phyloP scores from a whole-genome alignment of 2,329 filamentous ascomycete genomes.

The Phyllosticta capitalensis region DNA sequence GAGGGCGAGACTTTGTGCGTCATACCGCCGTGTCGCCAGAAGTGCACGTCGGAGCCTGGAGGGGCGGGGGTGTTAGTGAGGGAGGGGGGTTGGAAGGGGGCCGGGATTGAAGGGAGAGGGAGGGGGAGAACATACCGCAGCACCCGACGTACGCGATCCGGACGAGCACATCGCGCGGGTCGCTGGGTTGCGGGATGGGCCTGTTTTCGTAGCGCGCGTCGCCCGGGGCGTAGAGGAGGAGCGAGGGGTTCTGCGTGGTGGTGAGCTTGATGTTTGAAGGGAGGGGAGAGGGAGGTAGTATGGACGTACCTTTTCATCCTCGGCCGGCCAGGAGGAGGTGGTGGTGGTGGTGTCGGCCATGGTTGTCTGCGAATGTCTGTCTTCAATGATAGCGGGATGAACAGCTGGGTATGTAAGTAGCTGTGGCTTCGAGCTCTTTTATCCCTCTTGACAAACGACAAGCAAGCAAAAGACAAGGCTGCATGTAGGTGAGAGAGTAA shows the following conservation, averaged over 20 bases:
- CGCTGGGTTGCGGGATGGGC: conserved; percentile 26
- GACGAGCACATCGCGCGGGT: conserved; percentile 33
- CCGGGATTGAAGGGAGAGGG: too few relatives aligned
- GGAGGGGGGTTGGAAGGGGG: conserved; percentile 7
- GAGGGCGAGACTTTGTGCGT: conserved; percentile 3
- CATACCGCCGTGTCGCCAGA: conserved; percentile 10
- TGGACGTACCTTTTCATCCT: conserved; percentile 4
- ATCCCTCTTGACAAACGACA: neutral
- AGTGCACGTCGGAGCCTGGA: conserved; percentile 9
- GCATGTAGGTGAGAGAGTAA: too few relatives aligned
- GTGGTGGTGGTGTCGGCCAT: neutral
- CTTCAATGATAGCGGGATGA: too few relatives aligned
- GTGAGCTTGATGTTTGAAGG: neutral
- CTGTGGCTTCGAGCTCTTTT: too few relatives aligned
- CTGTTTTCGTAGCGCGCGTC: conserved; percentile 30
- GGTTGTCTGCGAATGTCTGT: neutral
- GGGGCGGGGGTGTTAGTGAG: neutral
- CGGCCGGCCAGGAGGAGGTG: conserved; percentile 1
- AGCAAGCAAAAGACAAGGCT: neutral
- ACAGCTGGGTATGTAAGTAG: too few relatives aligned
- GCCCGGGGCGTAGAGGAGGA: conserved; percentile 32
- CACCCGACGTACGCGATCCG: conserved; percentile 37
- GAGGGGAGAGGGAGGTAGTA: neutral
- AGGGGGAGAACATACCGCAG: too few relatives aligned
- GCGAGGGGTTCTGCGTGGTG: conserved; percentile 29